A percentile compares a stretch with the other conserved stretches of the same genome.
These are phyloP conservation scores for Karstenula rhodostoma DNA, from an alignment of 2,329 filamentous ascomycete genomes.

Conservation along the genomic window DNA sequence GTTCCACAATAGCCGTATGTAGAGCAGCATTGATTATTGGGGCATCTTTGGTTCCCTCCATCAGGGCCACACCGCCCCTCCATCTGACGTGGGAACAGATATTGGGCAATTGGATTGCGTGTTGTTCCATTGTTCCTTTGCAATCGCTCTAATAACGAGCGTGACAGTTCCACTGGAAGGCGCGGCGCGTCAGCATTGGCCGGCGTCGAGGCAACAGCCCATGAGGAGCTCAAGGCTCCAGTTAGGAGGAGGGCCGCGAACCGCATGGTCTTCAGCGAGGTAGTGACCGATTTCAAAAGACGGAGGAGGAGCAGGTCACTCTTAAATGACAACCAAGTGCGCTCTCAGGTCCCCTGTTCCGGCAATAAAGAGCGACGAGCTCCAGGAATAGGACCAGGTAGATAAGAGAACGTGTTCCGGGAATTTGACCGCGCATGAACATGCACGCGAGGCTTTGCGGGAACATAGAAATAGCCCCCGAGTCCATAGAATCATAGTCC, in stretches of 20 bases:
- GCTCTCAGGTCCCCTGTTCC: slow-evolving; percentile 7
- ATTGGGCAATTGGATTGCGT: slow-evolving; percentile 21
- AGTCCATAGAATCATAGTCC: slow-evolving; percentile 19
- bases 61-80: slow-evolving; percentile 37
- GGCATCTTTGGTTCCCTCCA: slow-evolving; percentile 27
- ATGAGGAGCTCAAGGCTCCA: slow-evolving; percentile 27
- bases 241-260: slow-evolving; percentile 25
- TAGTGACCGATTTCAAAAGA: not conserved
- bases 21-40: slow-evolving; percentile 35
- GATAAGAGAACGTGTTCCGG: slow-evolving; percentile 21
- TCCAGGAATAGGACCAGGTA: slow-evolving; percentile 16
- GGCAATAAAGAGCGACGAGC: not conserved
- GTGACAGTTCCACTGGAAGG: slow-evolving; percentile 5
- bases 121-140: slow-evolving; percentile 26
- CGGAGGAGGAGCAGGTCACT: slow-evolving; percentile 8
- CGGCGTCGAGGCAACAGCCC: slow-evolving; percentile 23
- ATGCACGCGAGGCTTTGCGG: slow-evolving; percentile 22
- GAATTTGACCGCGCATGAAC: slow-evolving; percentile 17
- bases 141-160: slow-evolving; percentile 13
- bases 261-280: slow-evolving; percentile 27
- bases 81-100: slow-evolving; percentile 30
- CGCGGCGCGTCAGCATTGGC: slow-evolving; percentile 14
- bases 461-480: slow-evolving; percentile 13
- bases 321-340: slow-evolving; percentile 21
- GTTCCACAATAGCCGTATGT: slow-evolving; percentile 38